phyloP scores from a whole-genome alignment of 139 green algal species.

The Tetraselmis striata region DNA sequence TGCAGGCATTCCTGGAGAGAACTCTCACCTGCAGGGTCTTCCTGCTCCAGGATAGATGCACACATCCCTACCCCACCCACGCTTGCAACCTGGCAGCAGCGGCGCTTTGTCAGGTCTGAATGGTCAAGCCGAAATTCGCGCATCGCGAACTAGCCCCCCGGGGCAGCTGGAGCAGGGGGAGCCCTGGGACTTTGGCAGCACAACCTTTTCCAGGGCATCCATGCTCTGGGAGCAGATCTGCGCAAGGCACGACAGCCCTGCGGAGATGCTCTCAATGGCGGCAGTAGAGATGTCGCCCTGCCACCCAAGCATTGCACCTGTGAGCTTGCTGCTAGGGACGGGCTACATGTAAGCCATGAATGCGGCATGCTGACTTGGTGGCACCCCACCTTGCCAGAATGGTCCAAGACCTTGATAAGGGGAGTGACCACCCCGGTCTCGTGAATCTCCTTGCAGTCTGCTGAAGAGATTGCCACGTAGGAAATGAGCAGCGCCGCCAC shows the following conservation, averaged over 20 bases:
- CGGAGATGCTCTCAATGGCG: background rate
- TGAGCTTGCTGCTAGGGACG: too few relatives aligned
- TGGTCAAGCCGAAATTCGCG: too few relatives aligned
- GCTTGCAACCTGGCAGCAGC: background rate
- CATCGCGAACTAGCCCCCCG: too few relatives aligned
- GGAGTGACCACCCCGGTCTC: background rate
- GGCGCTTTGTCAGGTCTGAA: too few relatives aligned
- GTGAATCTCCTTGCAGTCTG: background rate
- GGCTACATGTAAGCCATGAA: too few relatives aligned
- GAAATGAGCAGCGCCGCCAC: background rate
- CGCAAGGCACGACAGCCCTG: background rate
- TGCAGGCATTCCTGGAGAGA: too few relatives aligned
- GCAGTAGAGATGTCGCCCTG: background rate
- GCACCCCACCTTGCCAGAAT: background rate
- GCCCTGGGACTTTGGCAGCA: background rate
- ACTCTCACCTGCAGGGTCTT: too few relatives aligned
- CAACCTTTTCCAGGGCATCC: background rate
- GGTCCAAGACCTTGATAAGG: background rate
- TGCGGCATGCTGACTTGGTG: too few relatives aligned
- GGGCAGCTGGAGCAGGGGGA: background rate
- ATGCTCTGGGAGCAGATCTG: background rate
- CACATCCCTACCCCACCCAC: background rate
- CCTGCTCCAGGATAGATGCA: background rate
- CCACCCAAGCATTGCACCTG: too few relatives aligned
- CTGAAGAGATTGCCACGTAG: background rate